These are phyloP conservation scores for Coelastrella sp. DNA, from an alignment of 139 green algal genomes.

Conservation along the genomic window DNA sequence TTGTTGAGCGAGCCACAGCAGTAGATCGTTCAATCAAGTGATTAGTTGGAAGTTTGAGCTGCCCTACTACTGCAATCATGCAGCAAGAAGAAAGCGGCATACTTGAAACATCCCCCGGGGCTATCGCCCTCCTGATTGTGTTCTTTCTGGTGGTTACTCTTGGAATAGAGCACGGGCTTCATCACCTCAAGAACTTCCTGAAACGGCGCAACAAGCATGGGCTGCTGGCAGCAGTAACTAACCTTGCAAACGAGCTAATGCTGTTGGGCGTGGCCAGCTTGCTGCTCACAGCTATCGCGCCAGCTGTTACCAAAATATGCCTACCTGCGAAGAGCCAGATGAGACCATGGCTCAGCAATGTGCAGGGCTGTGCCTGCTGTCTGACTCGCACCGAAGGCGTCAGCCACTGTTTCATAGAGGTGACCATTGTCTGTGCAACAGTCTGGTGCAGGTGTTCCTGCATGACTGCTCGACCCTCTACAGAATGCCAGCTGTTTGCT, in stretches of 20 bases:
- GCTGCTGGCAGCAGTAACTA: constrained; percentile 28
- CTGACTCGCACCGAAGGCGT: background rate
- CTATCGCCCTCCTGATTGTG: background rate
- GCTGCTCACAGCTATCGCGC: constrained; percentile 7
- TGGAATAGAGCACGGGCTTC: background rate
- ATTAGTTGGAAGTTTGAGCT: background rate
- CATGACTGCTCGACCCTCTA: too few relatives aligned
- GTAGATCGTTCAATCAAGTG: too few relatives aligned
- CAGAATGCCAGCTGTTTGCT: too few relatives aligned
- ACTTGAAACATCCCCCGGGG: background rate
- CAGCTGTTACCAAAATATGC: constrained; percentile 6
- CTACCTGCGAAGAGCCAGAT: background rate
- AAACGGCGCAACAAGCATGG: constrained; percentile 7
- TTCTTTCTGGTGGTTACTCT: constrained; percentile 9
- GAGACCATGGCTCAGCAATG: constrained; percentile 4
- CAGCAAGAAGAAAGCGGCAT: constrained; percentile 1
- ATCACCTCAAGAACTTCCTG: background rate
- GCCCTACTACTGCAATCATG: background rate
- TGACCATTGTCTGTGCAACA: background rate
- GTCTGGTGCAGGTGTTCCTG: too few relatives aligned
- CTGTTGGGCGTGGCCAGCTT: constrained; percentile 17
- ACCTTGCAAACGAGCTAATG: constrained; percentile 31
- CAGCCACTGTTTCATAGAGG: constrained; percentile 1
- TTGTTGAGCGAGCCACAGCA: too few relatives aligned
- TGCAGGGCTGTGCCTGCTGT: constrained; percentile 6